A percentile compares a stretch with the other conserved stretches of the same genome.
Conservation (phyloP, 2,329 filamentous ascomycete species). For the Huntiella savannae region DNA sequence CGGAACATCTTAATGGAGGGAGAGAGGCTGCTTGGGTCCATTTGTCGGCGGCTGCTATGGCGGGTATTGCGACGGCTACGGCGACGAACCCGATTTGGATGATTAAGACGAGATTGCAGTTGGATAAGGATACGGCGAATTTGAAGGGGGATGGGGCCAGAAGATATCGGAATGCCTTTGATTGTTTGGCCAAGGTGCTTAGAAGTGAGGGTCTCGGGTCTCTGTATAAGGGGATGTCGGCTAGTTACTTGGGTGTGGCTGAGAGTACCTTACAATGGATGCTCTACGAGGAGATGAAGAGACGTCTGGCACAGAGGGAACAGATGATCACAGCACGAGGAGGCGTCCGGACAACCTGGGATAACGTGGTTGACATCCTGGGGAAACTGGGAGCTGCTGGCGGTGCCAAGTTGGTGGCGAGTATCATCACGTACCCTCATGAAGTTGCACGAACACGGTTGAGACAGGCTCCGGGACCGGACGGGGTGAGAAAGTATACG, state of each 20-base stretch:
- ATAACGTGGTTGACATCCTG: conserved; percentile 56
- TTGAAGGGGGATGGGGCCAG: conserved; percentile 35
- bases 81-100: conserved; percentile 95
- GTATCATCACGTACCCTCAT: conserved; percentile 75
- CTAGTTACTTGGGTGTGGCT: conserved; percentile 76
- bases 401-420: conserved; percentile 67
- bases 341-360: conserved; percentile 47
- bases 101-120: conserved; percentile 78
- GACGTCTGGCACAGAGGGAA: conserved; percentile 46
- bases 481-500: conserved; percentile 61
- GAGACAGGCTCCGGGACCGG: conserved; percentile 58
- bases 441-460: conserved; percentile 76
- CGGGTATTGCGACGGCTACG: conserved; percentile 72
- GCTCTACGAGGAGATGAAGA: conserved; percentile 83
- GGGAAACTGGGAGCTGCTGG: conserved; percentile 67
- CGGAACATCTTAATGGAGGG: conserved; percentile 52
- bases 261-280: conserved; percentile 90
- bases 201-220: conserved; percentile 63
- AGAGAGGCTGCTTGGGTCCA: conserved; percentile 58
- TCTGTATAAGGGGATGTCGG: conserved; percentile 77
- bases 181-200: conserved; percentile 70
- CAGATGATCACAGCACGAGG: conserved; percentile 37
- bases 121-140: conserved; percentile 67
- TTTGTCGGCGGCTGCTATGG: conserved; percentile 53
- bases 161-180: conserved; percentile 70